Evolutionary conservation across 306 rosid genomes (phyloP).

Genomic region (Neltuma alba): DNA sequence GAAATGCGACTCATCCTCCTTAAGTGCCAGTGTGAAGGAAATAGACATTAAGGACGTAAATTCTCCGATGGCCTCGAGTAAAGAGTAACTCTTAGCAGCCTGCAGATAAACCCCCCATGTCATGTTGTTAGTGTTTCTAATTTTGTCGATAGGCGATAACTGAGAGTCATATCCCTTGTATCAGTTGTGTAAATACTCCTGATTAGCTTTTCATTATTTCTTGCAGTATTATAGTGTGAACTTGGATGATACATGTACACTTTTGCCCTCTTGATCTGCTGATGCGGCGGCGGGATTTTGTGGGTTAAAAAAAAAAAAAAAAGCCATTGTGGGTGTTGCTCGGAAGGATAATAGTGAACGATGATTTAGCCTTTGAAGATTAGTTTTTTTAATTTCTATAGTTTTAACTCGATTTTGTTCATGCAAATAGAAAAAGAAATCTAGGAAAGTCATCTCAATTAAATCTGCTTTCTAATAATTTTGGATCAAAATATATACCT

Average conservation of each 20-base stretch:
- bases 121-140: constrained; percentile 27
- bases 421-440: too few species aligned
- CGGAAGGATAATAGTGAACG: too few species aligned
- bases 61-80: constrained; percentile 40
- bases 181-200: constrained; percentile 19
- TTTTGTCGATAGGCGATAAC: constrained; percentile 22
- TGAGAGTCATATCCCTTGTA: constrained; percentile 4
- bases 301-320: too few species aligned
- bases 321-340: too few species aligned
- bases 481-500: too few species aligned
- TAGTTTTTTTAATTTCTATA: too few species aligned
- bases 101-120: constrained; percentile 23
- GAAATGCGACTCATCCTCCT: constrained; percentile 44
- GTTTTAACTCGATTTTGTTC: too few species aligned
- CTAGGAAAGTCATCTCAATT: too few species aligned
- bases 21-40: constrained; percentile 64
- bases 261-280: constrained; percentile 1
- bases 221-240: not conserved
- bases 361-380: too few species aligned
- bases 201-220: not conserved
- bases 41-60: constrained; percentile 57
- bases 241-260: constrained; percentile 25
- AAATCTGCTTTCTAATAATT: too few species aligned
- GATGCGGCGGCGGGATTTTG: not conserved
- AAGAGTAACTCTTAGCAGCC: constrained; percentile 47